Conservation (phyloP, 2,329 filamentous ascomycete genomes). For the Cladophialophora yegresii region DNA sequence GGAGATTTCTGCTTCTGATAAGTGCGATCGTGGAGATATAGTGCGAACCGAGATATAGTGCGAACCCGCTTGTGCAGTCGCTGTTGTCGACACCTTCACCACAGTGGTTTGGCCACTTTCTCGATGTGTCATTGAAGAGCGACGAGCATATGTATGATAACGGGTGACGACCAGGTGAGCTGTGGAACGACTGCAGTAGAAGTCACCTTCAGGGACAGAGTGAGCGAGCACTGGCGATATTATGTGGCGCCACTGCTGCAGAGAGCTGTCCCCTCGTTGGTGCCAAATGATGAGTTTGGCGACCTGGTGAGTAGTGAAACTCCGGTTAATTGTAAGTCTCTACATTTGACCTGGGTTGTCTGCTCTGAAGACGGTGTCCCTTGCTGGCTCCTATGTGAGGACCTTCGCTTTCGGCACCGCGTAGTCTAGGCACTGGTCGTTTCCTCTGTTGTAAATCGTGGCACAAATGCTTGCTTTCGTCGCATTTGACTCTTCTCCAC, state of each 20-base stretch:
- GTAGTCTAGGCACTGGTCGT: constrained; percentile 41
- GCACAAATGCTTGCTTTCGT: constrained; percentile 42
- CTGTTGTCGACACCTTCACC: neutral
- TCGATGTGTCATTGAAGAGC: constrained; percentile 16
- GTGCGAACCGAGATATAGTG: constrained; percentile 5
- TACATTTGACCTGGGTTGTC: neutral
- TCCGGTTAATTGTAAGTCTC: too few species aligned
- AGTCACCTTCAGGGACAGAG: constrained; percentile 18
- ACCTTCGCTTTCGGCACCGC: constrained; percentile 3
- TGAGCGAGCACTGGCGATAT: constrained; percentile 14
- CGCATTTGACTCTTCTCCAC: constrained; percentile 45
- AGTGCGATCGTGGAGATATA: constrained; percentile 19
- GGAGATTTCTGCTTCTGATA: constrained; percentile 8
- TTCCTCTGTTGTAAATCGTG: constrained; percentile 40
- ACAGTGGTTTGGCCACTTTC: constrained; percentile 11
- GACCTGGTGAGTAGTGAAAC: neutral
- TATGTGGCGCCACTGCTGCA: constrained; percentile 12
- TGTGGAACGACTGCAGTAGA: constrained; percentile 19
- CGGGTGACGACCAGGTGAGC: constrained; percentile 11
- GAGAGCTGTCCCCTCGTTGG: constrained; percentile 11
- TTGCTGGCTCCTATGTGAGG: neutral
- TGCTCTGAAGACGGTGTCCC: neutral
- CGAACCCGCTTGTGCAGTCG: constrained; percentile 1
- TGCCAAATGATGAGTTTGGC: constrained; percentile 16
- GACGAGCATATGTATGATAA: constrained; percentile 18